phyloP scores from a whole-genome alignment of 305 asterid genomes.

The Euphrasia arctica region DNA sequence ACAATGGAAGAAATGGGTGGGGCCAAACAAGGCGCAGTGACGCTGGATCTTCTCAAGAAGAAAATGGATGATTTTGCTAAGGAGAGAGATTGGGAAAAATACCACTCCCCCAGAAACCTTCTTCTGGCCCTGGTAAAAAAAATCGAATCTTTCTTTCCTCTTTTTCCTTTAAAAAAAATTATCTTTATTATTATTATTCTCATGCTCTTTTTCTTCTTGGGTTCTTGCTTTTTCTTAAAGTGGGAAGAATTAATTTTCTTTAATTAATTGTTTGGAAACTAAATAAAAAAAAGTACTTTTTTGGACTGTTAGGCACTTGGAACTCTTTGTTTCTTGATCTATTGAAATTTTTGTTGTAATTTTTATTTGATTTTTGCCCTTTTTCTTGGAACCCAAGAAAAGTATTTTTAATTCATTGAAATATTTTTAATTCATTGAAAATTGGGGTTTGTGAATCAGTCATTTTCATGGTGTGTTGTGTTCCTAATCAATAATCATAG shows the following conservation, averaged over 20 bases:
- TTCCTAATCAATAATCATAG: too few relatives aligned
- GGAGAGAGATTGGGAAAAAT: slow-evolving; percentile 69
- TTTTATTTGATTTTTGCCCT: too few relatives aligned
- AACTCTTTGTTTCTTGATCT: background rate
- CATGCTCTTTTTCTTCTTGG: background rate
- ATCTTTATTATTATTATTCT: background rate
- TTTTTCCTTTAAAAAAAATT: background rate
- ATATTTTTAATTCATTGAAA: too few relatives aligned
- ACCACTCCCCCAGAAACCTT: slow-evolving; percentile 63
- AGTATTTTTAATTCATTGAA: too few relatives aligned
- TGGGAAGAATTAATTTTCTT: background rate
- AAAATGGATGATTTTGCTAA: slow-evolving; percentile 61
- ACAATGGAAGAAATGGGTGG: slow-evolving; percentile 5
- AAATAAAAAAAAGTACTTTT: background rate
- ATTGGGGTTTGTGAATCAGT: too few relatives aligned
- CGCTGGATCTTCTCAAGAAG: slow-evolving; percentile 49
- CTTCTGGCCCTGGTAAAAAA: slow-evolving; percentile 57
- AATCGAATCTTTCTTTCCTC: background rate
- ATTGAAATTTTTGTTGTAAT: background rate
- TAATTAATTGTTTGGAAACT: too few relatives aligned
- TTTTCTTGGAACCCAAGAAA: too few relatives aligned
- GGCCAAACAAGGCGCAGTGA: slow-evolving; percentile 31
- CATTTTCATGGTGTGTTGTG: too few relatives aligned
- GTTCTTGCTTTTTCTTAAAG: background rate
- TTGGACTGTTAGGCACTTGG: background rate